Evolutionary conservation across 495 filamentous ascomycete genomes (phyloP).

Genomic region (Neurospora sp.): DNA sequence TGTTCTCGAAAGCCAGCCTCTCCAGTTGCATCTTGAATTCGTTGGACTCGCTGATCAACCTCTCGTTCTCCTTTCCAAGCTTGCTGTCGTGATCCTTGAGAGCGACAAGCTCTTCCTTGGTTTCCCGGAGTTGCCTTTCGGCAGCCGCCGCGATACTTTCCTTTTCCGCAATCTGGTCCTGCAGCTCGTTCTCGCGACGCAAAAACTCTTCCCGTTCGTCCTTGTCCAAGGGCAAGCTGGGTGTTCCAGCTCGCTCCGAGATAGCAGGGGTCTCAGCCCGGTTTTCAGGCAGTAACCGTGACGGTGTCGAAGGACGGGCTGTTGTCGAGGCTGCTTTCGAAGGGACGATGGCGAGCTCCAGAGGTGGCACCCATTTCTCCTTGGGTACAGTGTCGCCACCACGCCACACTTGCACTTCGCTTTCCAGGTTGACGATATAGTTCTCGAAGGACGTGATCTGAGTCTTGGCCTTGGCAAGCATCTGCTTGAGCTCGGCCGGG

Average conservation of each 20-base stretch:
- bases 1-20: conserved; percentile 88
- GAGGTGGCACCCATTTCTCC: conserved; percentile 49
- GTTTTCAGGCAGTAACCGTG: conserved; percentile 68
- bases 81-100: conserved; percentile 75
- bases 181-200: conserved; percentile 88
- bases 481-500: conserved; percentile 82
- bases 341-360: conserved; percentile 3
- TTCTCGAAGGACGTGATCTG: conserved; percentile 81
- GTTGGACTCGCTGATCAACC: conserved; percentile 70
- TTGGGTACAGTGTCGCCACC: conserved; percentile 79
- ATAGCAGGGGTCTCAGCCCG: conserved; percentile 52
- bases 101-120: conserved; percentile 69
- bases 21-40: conserved; percentile 93
- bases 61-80: conserved; percentile 79
- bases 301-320: conserved; percentile 70
- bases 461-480: conserved; percentile 82
- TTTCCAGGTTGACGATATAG: conserved; percentile 76
- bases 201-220: conserved; percentile 96
- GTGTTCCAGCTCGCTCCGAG: conserved; percentile 72
- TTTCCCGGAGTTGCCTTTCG: conserved; percentile 68
- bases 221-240: conserved; percentile 81
- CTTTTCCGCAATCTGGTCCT: conserved; percentile 90
- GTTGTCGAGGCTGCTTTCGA: conserved; percentile 49
- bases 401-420: conserved; percentile 79
- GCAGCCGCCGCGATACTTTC: conserved; percentile 69